Evolutionary conservation across 2,329 filamentous ascomycete species (phyloP), one percentile per base, ranked within the genome.

Genomic region (Fusarium illudens): DNA sequence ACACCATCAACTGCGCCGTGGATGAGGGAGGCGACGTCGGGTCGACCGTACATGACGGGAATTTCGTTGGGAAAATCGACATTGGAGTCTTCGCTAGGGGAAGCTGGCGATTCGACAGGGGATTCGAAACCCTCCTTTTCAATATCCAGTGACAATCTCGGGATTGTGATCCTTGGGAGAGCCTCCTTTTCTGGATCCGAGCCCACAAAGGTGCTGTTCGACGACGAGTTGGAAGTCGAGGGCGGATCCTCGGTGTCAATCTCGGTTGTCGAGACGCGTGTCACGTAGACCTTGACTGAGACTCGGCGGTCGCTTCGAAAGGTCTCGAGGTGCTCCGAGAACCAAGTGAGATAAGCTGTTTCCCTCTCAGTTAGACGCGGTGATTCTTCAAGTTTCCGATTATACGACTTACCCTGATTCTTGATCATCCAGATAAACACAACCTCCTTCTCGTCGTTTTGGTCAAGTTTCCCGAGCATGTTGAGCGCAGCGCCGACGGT

Each of bases 351-450:
- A 50, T 76, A 75, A 9, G 75, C 79, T 82, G 20, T 10, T 25
- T 13, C 15, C 25, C 10, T 20, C 27, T 20, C 27, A 20, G 57
- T 67, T 25, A 68, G 54, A 17, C 44, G 25, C n/a, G 2, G 20
- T 34, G 3, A 13, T 17, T 19, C 3, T 12, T 5, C 9, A 4
- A 13, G 2, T 1, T 2, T 6, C 13, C 2, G 20, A 9, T 2
- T 2, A 1, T 2, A 9, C 6, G 10, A 69, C 79, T 73, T 69
- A 81, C 80, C 67, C 39, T 74, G 70, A 33, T 80, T 64, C 42
- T 75, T 78, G 11, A 82, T 76, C 52, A 78, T 74, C 81, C 81
- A 83, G 13, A 82, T 67, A 52, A 83, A 80, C n/a, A 75, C 70
- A 13, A 82, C 68, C 5, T 68, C 71, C 37, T 74, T 74, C 13